Evolutionary conservation across 345 rosid genomes (phyloP), one percentile per base, ranked within the genome.

Genomic region (Triadica sebifera): DNA sequence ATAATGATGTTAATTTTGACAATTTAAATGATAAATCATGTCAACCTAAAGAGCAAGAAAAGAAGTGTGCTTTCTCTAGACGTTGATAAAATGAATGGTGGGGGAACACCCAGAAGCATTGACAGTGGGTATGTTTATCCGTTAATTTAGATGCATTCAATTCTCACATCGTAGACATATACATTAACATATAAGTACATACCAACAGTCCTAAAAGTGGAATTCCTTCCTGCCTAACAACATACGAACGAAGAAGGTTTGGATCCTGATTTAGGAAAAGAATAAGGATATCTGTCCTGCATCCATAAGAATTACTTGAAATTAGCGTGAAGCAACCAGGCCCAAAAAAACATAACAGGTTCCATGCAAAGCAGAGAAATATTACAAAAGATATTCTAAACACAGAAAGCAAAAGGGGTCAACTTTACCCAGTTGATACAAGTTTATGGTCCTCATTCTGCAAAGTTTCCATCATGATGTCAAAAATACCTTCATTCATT

Each of bases 241-340:
- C 86, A 81, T 87, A 90, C 55, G 98, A 88, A 61, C 93, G 89
- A 74, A 94, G 77, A 82, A 91, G 93, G 69, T 79, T 89, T 74
- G 89, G 83, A 80, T 92, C 94, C 81, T 80, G 86, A 84, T 82
- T 90, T 87, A 88, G 67, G 82, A 93, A 93, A 83, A 96, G 93
- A 80, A 85, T 78, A 64, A 94, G 92, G 78, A 94, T 91, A 74
- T 91, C 91, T 91, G 91, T 86, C 93, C 98, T 94, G 98, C 93
- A 93, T 78, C 79, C 91, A 88, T 81, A 77, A 79, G 78, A 87
- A 76, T 53, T 61, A 74, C 49, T 70, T 74, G 45, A 52, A 59
- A 79, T 83, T 74, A 77, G 84, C 50, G 39, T 60, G 61, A 24
- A 52, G 55, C 12, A 39, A 73, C 58, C 10, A 8, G 29, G 16